Evolutionary conservation across 2,329 filamentous ascomycete species (phyloP).

Genomic region (Leptographium lundbergii): DNA sequence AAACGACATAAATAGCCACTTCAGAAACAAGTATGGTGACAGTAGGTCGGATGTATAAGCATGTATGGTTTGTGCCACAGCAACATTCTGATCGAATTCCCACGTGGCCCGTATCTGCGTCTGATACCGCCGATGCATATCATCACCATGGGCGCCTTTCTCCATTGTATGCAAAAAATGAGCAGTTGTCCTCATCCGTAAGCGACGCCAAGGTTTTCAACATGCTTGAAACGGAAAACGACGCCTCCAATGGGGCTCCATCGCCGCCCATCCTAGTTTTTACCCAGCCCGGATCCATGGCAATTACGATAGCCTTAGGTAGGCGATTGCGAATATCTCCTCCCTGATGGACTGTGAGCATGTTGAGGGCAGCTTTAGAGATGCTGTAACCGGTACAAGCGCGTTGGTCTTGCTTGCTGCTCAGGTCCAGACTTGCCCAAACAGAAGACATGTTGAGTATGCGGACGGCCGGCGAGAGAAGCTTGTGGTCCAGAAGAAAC

Average conservation of each 20-base stretch:
- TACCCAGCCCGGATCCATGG: conserved; percentile 22
- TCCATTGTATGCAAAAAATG: conserved; percentile 14
- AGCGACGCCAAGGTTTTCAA: conserved; percentile 61
- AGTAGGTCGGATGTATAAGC: no score
- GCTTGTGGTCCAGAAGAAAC: conserved; percentile 18
- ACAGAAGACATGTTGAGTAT: conserved; percentile 30
- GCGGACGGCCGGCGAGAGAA: conserved; percentile 16
- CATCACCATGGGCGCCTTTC: conserved; percentile 15
- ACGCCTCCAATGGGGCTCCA: conserved; percentile 15
- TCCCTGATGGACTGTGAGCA: conserved; percentile 21
- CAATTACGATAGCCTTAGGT: conserved; percentile 16
- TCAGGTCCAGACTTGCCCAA: conserved; percentile 21
- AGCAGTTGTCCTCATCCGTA: conserved; percentile 36
- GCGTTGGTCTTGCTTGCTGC: conserved; percentile 17
- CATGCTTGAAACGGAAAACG: conserved; percentile 33
- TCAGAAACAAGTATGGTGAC: no score
- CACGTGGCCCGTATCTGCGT: not conserved
- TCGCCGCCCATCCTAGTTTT: conserved; percentile 21
- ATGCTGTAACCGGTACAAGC: conserved; percentile 20
- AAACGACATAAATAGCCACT: no score
- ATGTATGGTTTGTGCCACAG: not conserved
- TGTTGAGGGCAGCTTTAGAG: conserved; percentile 20
- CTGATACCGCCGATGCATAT: not conserved
- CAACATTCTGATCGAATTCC: not conserved
- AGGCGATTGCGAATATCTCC: conserved; percentile 13